Conservation (phyloP, 768 basidiomycete species). For the Hygrophoropsis aurantiaca region DNA sequence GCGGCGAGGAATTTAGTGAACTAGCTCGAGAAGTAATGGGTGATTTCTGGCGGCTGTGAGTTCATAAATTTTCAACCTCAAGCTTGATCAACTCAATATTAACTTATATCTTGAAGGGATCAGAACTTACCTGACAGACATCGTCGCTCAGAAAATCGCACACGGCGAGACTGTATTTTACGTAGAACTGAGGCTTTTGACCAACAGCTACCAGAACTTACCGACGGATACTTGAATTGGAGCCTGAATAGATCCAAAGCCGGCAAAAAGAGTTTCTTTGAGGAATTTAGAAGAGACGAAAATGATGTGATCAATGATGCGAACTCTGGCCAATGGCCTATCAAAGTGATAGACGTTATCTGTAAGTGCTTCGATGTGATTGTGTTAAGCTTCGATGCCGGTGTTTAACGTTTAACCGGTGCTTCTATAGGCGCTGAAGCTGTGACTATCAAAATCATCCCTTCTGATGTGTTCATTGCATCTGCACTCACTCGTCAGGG, state of each 20-base stretch:
- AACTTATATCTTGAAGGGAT: too few species aligned
- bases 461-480: not conserved
- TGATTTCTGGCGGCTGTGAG: conserved; percentile 3
- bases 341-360: conserved; percentile 2
- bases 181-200: not conserved
- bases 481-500: conserved; percentile 8
- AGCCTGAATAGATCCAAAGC: not conserved
- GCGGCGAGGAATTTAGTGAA: not conserved
- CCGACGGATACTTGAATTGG: not conserved
- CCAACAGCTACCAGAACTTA: not conserved
- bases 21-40: not conserved
- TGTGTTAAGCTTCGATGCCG: not conserved
- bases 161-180: not conserved
- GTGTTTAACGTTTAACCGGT: not conserved
- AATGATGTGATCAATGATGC: not conserved
- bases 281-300: not conserved
- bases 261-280: not conserved
- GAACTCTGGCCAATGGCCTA: not conserved
- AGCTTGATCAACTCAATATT: too few species aligned
- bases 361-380: not conserved
- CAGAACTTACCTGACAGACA: too few species aligned
- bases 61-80: not conserved
- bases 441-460: not conserved
- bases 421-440: conserved; percentile 2
- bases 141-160: not conserved